These are phyloP conservation scores for Ogataea saltuana DNA, from an alignment of 805 yeast genomes.

Conservation along the genomic window DNA sequence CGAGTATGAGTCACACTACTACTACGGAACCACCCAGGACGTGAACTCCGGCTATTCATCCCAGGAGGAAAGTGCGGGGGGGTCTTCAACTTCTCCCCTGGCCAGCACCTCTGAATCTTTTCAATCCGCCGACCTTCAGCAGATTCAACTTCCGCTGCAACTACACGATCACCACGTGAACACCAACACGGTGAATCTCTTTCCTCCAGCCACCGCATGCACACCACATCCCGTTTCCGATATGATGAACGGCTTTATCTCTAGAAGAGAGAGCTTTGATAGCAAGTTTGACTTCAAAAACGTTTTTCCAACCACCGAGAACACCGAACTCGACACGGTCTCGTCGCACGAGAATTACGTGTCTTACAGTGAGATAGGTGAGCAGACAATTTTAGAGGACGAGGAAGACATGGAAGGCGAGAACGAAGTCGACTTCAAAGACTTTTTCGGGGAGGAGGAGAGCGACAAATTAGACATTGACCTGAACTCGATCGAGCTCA, in stretches of 20 bases:
- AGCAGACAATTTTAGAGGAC: constrained; percentile 8
- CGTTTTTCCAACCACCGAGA: constrained; percentile 8
- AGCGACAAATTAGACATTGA: constrained; percentile 10
- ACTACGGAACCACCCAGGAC: constrained; percentile 11
- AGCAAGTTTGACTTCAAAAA: constrained; percentile 25
- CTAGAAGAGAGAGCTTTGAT: constrained; percentile 26
- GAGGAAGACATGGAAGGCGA: constrained; percentile 14
- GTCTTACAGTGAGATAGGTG: constrained; percentile 7
- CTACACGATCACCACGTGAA: constrained; percentile 1
- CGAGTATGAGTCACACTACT: constrained; percentile 14
- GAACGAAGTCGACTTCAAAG: constrained; percentile 23
- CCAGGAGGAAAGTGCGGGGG: constrained; percentile 13
- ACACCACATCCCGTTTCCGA: constrained; percentile 30
- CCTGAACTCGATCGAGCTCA: constrained; percentile 15
- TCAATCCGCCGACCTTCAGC: constrained; percentile 5
- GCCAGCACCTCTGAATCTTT: constrained; percentile 11
- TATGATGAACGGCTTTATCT: constrained; percentile 12
- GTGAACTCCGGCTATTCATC: constrained; percentile 19
- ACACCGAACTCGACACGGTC: not conserved
- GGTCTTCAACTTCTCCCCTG: constrained; percentile 8
- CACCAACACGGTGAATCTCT: constrained; percentile 16
- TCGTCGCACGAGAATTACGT: constrained; percentile 5
- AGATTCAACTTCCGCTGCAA: constrained; percentile 5
- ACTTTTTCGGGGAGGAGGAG: constrained; percentile 8
- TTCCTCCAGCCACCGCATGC: constrained; percentile 36